Evolutionary conservation across 768 basidiomycete species (phyloP), one percentile per base, ranked within the genome.

Genomic region (Xerocomus spinulosus): DNA sequence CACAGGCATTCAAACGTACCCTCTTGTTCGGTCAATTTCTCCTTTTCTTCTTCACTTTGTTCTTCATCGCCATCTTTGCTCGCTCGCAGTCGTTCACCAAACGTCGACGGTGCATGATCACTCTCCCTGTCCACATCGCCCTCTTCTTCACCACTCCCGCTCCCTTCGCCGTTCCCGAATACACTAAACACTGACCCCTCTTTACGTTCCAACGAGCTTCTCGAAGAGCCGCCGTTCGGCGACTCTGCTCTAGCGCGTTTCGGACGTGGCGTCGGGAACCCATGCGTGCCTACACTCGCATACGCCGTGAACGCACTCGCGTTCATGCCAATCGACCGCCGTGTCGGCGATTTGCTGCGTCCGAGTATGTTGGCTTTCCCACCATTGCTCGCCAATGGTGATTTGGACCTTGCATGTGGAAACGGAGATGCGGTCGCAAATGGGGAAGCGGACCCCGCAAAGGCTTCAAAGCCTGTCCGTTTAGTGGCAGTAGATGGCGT

Each of bases 81-180:
- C 9, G 84, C 82, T 43, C 86, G 72, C 53, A 88, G 60, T 47
- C 77, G 81, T 60, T 82, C 85, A 10, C 84, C 81, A 64, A 88
- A 88, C 41, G 68, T 61, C 44, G 64, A 62, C 23, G 44, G 70
- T 67, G 46, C 66, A 63, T 26, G 64, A 54, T 67, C 65, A 34
- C 61, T 63, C 40, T 59, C 59, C 60, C 56, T 59, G 12, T 70
- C 61, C 1, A 34, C 62, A 5, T 76, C 74, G 7, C 72, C 71
- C 25, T 73, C 69, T 14, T 77, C 77, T 26, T 78, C 79, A 9
- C 68, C 66, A 18, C 62, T 63, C 25, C 59, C 64, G 34, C 58
- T 68, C 21, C 57, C 65, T 30, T 63, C 60, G 20, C 77, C 76
- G 10, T 63, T 74, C 41, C 69, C 70, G 43, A 70, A 58, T 1